Base-by-base conservation (phyloP, 306 rosid species). In the Mimosa bimucronata region DNA sequence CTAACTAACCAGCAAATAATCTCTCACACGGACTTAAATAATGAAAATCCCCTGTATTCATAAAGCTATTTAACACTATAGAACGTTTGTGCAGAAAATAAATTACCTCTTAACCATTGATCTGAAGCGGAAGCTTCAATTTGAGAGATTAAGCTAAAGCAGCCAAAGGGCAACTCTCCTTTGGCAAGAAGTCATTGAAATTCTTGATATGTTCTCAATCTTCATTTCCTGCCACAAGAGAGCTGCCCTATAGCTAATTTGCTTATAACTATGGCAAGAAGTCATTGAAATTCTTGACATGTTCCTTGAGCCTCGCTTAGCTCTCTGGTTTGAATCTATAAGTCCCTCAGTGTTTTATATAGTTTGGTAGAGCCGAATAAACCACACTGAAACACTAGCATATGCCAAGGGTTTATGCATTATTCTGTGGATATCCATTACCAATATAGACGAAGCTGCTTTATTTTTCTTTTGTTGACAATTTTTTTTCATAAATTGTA, bases 321-420 rank as follows among this genome's bases (percentile, higher is more conserved):
- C 13, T 9, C 28, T 21, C 21, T 61, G 75, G 34, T 74, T 66
- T 74, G 30, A 28, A 30, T 31, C 26, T 15, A 46, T 34, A 74
- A 73, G 38, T 26, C 61, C 42, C 52, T 16, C 34, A 15, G 31
- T 42, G 52, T 25, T 62, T 18, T 78, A 75, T 79, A 76, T 60
- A 79, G 73, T 60, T 40, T 11, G 38, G 71, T 6, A 15, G 75
- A 76, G 62, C 52, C 80, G 85, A 82, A 87, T 82, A 84, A 84
- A 67, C 90, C 78, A 25, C 26, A 53, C 66, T 71, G 66, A 76
- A 79, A 57, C 45, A 67, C 73, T 64, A 73, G 90, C 88, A 79
- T 84, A 76, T 87, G 79, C 89, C 77, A 53, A 31, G 73, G 76
- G 65, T 58, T 58, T 58, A 4, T 58, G 65, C 31, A 58, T 81